phyloP scores from a whole-genome alignment of 345 rosid species.

The Salix arbutifolia region DNA sequence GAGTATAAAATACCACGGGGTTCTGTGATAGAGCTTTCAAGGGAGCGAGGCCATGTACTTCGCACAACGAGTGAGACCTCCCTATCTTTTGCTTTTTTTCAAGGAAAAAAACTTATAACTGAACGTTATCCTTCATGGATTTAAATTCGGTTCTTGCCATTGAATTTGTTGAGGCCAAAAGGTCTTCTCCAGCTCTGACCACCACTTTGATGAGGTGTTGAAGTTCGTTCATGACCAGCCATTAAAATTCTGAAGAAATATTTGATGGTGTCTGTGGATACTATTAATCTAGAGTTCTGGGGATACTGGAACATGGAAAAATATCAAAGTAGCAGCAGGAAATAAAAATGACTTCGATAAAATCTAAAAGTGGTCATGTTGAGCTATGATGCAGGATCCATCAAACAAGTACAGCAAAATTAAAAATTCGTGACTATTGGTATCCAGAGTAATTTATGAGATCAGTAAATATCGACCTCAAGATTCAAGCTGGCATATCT shows the following conservation, averaged over 20 bases:
- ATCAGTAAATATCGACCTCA: neutral
- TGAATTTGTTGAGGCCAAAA: neutral
- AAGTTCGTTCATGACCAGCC: neutral
- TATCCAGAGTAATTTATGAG: neutral
- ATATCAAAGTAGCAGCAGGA: no score
- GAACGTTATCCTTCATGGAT: neutral
- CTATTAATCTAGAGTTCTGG: no score
- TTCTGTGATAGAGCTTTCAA: constrained; percentile 64
- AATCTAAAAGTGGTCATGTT: neutral
- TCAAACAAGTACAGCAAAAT: no score
- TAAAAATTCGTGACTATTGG: neutral
- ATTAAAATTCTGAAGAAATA: neutral
- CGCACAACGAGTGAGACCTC: constrained; percentile 55
- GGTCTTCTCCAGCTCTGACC: neutral
- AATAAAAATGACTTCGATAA: no score
- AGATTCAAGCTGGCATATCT: neutral
- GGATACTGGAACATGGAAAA: no score
- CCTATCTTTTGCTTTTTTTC: neutral
- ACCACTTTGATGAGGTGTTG: neutral
- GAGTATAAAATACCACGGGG: constrained; percentile 80
- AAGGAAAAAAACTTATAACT: neutral
- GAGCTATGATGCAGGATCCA: neutral
- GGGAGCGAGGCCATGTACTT: constrained; percentile 61
- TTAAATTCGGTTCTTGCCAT: neutral
- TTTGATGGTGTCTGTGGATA: neutral